Conservation (phyloP, 176 grass and related monocot genomes). For the Oryza meridionalis region DNA sequence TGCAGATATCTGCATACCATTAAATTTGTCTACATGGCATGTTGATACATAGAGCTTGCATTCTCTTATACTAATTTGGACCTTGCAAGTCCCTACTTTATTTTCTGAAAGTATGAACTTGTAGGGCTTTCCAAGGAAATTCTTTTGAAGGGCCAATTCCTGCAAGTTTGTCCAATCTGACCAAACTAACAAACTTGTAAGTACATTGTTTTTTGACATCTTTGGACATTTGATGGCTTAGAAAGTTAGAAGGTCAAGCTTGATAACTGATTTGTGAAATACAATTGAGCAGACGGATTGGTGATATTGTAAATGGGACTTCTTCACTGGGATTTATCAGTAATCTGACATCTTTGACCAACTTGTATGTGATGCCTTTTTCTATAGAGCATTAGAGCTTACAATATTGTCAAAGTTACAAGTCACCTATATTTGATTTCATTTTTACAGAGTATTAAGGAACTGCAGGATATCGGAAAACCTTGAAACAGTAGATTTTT, state of each 20-base stretch:
- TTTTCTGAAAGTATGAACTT: constrained; percentile 27
- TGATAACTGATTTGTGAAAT: background rate
- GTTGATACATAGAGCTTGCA: background rate
- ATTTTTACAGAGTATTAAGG: constrained; percentile 18
- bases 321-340: too few species aligned
- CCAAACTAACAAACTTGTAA: constrained; percentile 39
- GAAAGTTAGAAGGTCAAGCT: constrained; percentile 3
- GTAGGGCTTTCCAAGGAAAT: constrained; percentile 47
- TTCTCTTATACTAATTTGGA: background rate
- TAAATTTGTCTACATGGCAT: background rate
- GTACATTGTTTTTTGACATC: background rate
- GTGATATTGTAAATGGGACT: too few species aligned
- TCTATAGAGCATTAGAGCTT: background rate
- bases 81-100: background rate
- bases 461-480: background rate
- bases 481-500: constrained; percentile 54
- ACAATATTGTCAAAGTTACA: background rate
- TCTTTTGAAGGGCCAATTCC: constrained; percentile 52
- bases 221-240: background rate
- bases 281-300: constrained; percentile 37
- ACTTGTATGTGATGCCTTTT: constrained; percentile 35
- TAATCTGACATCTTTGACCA: constrained; percentile 46
- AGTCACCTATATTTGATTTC: background rate
- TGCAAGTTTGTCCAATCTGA: constrained; percentile 36
- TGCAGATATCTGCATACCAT: background rate